phyloP scores from a whole-genome alignment of 768 basidiomycete species.

The Leccinum aurantiacum region DNA sequence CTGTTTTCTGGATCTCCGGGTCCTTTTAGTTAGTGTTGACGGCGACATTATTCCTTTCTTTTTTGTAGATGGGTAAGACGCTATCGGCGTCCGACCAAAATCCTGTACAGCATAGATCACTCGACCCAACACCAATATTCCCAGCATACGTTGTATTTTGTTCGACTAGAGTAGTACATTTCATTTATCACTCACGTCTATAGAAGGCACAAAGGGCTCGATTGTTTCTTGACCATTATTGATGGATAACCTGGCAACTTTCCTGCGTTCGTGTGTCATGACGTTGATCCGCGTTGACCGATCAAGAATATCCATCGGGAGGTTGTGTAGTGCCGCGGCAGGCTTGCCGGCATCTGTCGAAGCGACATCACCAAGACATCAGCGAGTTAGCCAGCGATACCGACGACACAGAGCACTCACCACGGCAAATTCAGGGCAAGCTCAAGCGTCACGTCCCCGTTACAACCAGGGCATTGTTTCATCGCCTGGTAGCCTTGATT shows the following conservation, averaged over 20 bases:
- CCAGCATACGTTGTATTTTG: background rate
- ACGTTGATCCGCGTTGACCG: background rate
- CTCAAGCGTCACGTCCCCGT: background rate
- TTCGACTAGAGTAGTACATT: background rate
- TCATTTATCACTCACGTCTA: background rate
- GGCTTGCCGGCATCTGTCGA: background rate
- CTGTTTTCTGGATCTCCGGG: background rate
- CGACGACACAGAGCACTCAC: conserved; percentile 1
- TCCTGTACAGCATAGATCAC: background rate
- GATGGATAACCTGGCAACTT: background rate
- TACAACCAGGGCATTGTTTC: conserved; percentile 2
- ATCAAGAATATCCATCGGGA: no score
- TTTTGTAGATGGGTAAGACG: no score
- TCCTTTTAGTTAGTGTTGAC: background rate
- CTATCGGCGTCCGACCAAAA: background rate
- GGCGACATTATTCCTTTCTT: background rate
- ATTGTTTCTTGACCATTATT: background rate
- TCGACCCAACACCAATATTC: background rate
- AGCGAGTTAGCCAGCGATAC: background rate
- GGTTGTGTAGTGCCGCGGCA: background rate
- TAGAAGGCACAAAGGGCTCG: background rate
- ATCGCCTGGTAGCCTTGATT: background rate
- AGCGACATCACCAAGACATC: background rate
- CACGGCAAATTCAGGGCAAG: background rate
- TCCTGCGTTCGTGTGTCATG: background rate